phyloP scores from a whole-genome alignment of 352 stramenopile genomes.

The Phytopythium montanum region DNA sequence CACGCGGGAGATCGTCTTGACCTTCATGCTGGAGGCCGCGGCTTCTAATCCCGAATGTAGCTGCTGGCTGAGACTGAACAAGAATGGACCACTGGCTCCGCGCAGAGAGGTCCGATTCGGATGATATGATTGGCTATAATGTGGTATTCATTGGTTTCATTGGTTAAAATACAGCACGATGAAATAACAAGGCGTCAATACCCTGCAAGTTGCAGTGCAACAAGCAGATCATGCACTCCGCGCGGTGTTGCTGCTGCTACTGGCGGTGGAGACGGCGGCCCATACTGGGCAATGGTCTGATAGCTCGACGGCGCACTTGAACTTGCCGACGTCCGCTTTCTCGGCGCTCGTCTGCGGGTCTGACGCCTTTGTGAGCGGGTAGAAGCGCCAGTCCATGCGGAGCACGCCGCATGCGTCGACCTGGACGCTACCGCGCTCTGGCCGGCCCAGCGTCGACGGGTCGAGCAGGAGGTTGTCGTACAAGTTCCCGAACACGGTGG shows the following conservation, averaged over 20 bases:
- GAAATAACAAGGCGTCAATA: slow-evolving; percentile 15
- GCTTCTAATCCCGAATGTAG: neutral
- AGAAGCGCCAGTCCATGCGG: slow-evolving; percentile 60
- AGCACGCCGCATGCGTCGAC: slow-evolving; percentile 30
- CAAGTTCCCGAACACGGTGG: slow-evolving; percentile 52
- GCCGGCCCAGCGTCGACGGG: slow-evolving; percentile 10
- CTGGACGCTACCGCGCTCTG: neutral
- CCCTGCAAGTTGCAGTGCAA: slow-evolving; percentile 7
- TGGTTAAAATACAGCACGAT: slow-evolving; percentile 6
- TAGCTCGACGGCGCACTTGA: slow-evolving; percentile 46
- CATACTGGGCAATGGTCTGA: slow-evolving; percentile 69
- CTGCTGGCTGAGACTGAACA: neutral
- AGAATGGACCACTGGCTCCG: slow-evolving; percentile 3
- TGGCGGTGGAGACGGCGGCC: slow-evolving; percentile 24
- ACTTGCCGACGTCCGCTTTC: slow-evolving; percentile 28
- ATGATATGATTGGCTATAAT: neutral
- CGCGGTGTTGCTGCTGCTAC: neutral
- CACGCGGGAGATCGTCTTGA: slow-evolving; percentile 98
- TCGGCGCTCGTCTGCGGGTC: neutral
- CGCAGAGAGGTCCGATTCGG: neutral
- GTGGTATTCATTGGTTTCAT: neutral
- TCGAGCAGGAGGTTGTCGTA: slow-evolving; percentile 73
- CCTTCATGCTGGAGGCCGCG: slow-evolving; percentile 90
- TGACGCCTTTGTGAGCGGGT: slow-evolving; percentile 26
- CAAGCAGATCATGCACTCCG: neutral